A percentile compares a stretch with the other conserved stretches of the same genome.
phyloP scores from a whole-genome alignment of 371 early-diverging fungal genomes.

The Gilbertella persicaria region DNA sequence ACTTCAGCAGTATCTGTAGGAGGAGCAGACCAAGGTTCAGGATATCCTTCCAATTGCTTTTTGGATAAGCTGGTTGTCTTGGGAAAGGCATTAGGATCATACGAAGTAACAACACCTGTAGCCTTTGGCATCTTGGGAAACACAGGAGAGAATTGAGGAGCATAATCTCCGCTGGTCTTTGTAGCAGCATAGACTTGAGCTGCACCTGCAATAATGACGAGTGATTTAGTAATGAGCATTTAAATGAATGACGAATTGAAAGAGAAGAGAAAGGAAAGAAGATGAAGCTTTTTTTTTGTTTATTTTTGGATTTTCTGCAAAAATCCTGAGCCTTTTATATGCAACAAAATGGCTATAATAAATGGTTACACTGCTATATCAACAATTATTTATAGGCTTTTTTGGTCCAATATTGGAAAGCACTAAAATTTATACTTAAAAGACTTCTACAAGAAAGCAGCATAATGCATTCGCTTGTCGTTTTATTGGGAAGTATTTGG shows the following conservation, averaged over 20 bases:
- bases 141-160: slow-evolving; percentile 23
- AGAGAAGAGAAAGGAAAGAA: no score
- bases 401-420: no score
- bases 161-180: neutral
- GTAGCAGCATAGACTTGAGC: slow-evolving; percentile 19
- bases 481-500: no score
- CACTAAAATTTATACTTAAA: no score
- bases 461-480: no score
- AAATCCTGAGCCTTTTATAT: no score
- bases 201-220: slow-evolving; percentile 12
- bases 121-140: slow-evolving; percentile 12
- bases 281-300: no score
- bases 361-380: no score
- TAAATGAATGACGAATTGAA: slow-evolving; percentile 11
- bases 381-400: no score
- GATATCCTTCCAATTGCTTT: slow-evolving; percentile 24
- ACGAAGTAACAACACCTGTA: slow-evolving; percentile 10
- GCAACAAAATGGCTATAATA: no score
- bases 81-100: slow-evolving; percentile 12
- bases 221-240: slow-evolving; percentile 16
- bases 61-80: slow-evolving; percentile 2
- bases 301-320: no score
- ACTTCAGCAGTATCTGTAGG: slow-evolving; percentile 33
- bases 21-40: slow-evolving; percentile 37
- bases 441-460: no score